Evolutionary conservation across 768 basidiomycete species (phyloP).

Genomic region (Fistulinella prunicolor): DNA sequence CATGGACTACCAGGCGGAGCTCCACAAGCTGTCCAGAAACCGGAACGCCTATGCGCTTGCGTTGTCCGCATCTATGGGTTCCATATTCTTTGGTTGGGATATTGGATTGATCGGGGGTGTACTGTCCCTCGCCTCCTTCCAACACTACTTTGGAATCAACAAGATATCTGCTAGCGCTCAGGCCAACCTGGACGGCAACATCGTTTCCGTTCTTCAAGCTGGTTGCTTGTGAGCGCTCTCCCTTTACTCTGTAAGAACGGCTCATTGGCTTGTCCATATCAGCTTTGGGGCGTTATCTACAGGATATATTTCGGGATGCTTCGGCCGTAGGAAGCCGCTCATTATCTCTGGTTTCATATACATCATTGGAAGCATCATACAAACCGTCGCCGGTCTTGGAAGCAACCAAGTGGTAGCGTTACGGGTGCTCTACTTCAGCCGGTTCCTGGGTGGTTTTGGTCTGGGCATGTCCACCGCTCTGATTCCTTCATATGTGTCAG

Average conservation of each 20-base stretch:
- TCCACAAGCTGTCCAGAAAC: conserved; percentile 30
- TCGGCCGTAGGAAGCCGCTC: conserved; percentile 47
- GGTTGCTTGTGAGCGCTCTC: conserved; percentile 46
- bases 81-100: conserved; percentile 51
- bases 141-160: conserved; percentile 47
- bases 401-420: conserved; percentile 34
- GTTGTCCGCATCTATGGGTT: conserved; percentile 44
- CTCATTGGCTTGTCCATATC: not conserved
- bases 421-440: conserved; percentile 43
- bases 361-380: conserved; percentile 47
- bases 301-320: conserved; percentile 39
- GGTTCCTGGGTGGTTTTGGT: conserved; percentile 61
- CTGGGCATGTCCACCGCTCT: conserved; percentile 53
- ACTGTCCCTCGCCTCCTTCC: conserved; percentile 44
- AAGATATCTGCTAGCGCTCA: conserved; percentile 34
- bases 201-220: conserved; percentile 49
- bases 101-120: conserved; percentile 50
- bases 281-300: conserved; percentile 45
- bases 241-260: not conserved
- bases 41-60: conserved; percentile 47
- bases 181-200: conserved; percentile 47
- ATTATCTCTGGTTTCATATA: conserved; percentile 45
- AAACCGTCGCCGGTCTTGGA: conserved; percentile 43
- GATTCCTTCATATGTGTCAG: conserved; percentile 50
- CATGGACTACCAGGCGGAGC: conserved; percentile 27